Percentiles rank a stretch among this genome's conserved stretches.
Evolutionary conservation across 768 basidiomycete species (phyloP).

Genomic region (Termitomyces titanicus): DNA sequence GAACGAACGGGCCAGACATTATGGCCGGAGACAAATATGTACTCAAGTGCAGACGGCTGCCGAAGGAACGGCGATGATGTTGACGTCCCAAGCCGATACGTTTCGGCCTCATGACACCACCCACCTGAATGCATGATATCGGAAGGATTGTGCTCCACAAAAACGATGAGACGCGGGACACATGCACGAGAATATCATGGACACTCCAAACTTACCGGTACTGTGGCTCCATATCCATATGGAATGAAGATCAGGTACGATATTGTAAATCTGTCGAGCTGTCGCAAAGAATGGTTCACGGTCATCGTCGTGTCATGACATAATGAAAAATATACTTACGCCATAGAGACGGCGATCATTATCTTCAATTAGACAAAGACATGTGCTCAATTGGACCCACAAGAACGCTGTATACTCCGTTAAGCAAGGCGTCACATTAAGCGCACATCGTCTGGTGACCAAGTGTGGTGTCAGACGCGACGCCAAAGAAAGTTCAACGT

Average conservation of each 20-base stretch:
- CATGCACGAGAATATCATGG: background rate
- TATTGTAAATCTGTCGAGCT: background rate
- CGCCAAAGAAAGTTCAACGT: background rate
- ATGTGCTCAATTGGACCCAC: too few relatives aligned
- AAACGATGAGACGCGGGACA: too few relatives aligned
- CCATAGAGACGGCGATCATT: background rate
- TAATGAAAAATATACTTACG: background rate
- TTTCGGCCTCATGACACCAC: background rate
- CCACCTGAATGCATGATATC: background rate
- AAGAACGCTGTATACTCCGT: too few relatives aligned
- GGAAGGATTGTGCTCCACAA: background rate
- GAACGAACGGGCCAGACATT: too few relatives aligned
- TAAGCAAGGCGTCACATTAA: background rate
- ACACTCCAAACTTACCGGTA: background rate
- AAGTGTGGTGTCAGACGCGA: background rate
- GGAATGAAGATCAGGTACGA: background rate
- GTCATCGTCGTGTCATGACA: background rate
- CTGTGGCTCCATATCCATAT: background rate
- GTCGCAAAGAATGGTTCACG: background rate
- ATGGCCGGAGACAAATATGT: background rate
- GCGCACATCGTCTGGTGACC: background rate
- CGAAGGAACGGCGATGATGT: background rate
- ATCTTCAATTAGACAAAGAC: too few relatives aligned
- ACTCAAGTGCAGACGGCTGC: background rate
- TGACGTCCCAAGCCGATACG: background rate